phyloP scores from a whole-genome alignment of 2,329 filamentous ascomycete species.

The Knufia fluminis region DNA sequence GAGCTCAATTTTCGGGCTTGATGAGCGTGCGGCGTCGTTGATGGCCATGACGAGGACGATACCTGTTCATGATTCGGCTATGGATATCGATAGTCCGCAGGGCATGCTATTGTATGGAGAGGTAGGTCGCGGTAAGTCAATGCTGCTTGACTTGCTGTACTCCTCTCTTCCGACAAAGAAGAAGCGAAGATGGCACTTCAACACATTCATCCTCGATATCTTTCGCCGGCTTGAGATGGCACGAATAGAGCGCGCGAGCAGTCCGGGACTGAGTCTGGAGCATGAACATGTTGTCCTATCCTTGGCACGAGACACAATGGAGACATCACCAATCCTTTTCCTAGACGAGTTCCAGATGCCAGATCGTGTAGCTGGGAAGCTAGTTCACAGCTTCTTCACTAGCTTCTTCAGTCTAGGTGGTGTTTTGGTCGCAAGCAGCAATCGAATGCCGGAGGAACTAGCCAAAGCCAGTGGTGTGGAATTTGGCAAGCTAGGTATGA shows the following conservation, averaged over 20 bases:
- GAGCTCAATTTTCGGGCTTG: slow-evolving; percentile 43
- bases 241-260: slow-evolving; percentile 33
- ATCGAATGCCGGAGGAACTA: slow-evolving; percentile 74
- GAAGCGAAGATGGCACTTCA: slow-evolving; percentile 73
- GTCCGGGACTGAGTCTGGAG: slow-evolving; percentile 21
- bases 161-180: slow-evolving; percentile 63
- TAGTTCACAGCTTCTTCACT: slow-evolving; percentile 68
- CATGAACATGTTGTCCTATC: slow-evolving; percentile 62
- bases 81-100: slow-evolving; percentile 61
- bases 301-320: slow-evolving; percentile 66
- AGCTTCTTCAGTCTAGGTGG: slow-evolving; percentile 74
- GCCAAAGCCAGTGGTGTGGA: slow-evolving; percentile 64
- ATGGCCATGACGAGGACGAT: slow-evolving; percentile 60
- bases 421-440: slow-evolving; percentile 70
- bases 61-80: slow-evolving; percentile 60
- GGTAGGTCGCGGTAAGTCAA: slow-evolving; percentile 74
- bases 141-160: slow-evolving; percentile 76
- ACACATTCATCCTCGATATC: slow-evolving; percentile 74
- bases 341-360: slow-evolving; percentile 78
- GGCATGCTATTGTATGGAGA: slow-evolving; percentile 72
- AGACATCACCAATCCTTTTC: slow-evolving; percentile 67
- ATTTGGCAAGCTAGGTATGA: slow-evolving; percentile 45
- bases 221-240: slow-evolving; percentile 62
- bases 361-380: slow-evolving; percentile 67
- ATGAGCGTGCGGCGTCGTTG: slow-evolving; percentile 38